Evolutionary conservation across 2,329 filamentous ascomycete genomes (phyloP).

Genomic region (Ophiostoma himal-ulmi): DNA sequence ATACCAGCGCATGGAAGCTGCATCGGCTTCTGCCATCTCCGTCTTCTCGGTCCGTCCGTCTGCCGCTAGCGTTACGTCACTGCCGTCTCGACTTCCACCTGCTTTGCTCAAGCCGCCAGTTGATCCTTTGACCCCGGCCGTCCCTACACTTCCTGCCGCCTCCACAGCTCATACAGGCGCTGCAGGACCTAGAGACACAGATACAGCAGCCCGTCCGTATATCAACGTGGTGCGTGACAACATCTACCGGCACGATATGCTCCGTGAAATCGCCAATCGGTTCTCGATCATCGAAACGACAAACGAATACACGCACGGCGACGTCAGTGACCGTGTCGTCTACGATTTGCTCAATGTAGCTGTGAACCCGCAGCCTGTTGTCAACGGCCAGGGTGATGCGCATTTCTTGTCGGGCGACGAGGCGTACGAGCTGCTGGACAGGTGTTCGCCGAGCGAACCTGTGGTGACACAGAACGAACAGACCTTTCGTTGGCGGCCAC

Average conservation of each 20-base stretch:
- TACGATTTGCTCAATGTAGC: constrained; percentile 24
- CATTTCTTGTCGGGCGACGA: constrained; percentile 25
- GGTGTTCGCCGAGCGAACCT: constrained; percentile 24
- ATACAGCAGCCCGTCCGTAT: neutral
- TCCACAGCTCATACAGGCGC: neutral
- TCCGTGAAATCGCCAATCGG: constrained; percentile 22
- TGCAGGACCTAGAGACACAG: neutral
- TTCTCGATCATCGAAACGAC: neutral
- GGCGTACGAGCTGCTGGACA: constrained; percentile 25
- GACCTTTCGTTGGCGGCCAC: constrained; percentile 28
- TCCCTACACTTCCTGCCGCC: neutral
- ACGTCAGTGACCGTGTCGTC: constrained; percentile 24
- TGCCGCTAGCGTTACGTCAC: neutral
- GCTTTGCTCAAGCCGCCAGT: neutral
- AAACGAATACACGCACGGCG: constrained; percentile 23
- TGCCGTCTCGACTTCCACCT: neutral
- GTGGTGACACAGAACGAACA: constrained; percentile 30
- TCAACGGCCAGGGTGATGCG: constrained; percentile 22
- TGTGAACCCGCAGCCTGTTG: neutral
- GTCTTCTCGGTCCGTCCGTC: neutral
- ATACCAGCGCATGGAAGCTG: constrained; percentile 13
- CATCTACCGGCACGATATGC: constrained; percentile 21
- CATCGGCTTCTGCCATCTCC: neutral
- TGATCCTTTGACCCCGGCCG: neutral
- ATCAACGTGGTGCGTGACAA: constrained; percentile 18